Conservation (phyloP, 306 rosid species). For the Malus asiatica region DNA sequence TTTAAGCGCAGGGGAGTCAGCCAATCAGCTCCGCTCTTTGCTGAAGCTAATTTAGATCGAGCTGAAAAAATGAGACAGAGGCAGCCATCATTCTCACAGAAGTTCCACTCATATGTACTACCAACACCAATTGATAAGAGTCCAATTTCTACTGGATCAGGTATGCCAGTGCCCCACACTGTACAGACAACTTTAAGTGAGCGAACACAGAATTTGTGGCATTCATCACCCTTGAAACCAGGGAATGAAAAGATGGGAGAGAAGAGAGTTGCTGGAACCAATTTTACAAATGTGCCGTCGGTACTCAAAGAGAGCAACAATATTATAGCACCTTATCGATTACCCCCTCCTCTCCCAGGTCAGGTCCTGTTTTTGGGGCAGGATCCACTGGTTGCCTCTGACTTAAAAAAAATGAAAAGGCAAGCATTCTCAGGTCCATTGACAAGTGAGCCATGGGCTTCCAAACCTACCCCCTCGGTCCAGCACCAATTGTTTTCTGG, state of each 20-base stretch:
- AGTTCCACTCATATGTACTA: slow-evolving; percentile 74
- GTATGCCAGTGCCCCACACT: slow-evolving; percentile 32
- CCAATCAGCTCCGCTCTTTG: slow-evolving; percentile 93
- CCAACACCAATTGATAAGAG: slow-evolving; percentile 74
- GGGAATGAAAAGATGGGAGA: slow-evolving; percentile 40
- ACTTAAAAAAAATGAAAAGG: slow-evolving; percentile 63
- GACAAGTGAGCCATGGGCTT: slow-evolving; percentile 49
- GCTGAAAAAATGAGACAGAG: slow-evolving; percentile 55
- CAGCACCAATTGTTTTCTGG: slow-evolving; percentile 71
- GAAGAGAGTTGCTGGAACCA: slow-evolving; percentile 36
- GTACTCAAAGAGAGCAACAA: slow-evolving; percentile 75
- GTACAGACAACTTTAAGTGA: slow-evolving; percentile 28
- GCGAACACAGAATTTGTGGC: slow-evolving; percentile 59
- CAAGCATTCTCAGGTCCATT: slow-evolving; percentile 87
- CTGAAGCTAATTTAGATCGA: slow-evolving; percentile 50
- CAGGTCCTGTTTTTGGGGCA: slow-evolving; percentile 30
- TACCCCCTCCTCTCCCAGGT: slow-evolving; percentile 63
- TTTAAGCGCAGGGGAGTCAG: slow-evolving; percentile 44
- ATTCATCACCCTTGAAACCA: slow-evolving; percentile 72
- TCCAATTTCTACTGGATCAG: slow-evolving; percentile 43
- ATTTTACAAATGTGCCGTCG: slow-evolving; percentile 34
- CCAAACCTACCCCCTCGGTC: slow-evolving; percentile 36
- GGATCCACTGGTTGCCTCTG: slow-evolving; percentile 36
- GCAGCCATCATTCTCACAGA: slow-evolving; percentile 68
- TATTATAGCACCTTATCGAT: slow-evolving; percentile 35